Percentiles rank a stretch among this genome's conserved stretches.
phyloP scores from a whole-genome alignment of 2,329 filamentous ascomycete species.

The Davidsoniella eucalypti region DNA sequence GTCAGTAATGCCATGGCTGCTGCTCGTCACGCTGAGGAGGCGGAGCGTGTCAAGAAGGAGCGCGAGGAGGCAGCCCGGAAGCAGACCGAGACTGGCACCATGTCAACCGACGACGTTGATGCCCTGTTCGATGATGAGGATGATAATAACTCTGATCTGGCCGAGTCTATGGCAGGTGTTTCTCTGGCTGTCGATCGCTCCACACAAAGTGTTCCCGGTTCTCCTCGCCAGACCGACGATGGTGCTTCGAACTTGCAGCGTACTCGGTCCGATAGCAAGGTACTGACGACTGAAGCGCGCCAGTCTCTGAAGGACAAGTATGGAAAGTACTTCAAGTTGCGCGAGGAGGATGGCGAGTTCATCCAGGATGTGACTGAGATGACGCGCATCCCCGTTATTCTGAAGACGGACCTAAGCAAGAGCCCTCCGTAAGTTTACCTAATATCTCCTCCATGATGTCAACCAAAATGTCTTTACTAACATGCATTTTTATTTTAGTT shows the following conservation, averaged over 20 bases:
- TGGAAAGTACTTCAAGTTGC: slow-evolving; percentile 69
- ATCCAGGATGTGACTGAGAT: slow-evolving; percentile 98
- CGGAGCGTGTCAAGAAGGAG: slow-evolving; percentile 66
- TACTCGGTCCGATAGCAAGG: slow-evolving; percentile 86
- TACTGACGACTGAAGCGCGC: slow-evolving; percentile 60
- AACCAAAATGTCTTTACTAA: slow-evolving; percentile 21
- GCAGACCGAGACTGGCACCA: slow-evolving; percentile 87
- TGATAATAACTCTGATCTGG: slow-evolving; percentile 60
- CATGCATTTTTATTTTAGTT: slow-evolving; percentile 30
- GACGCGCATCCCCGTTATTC: slow-evolving; percentile 89
- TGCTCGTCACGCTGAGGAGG: slow-evolving; percentile 65
- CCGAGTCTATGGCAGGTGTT: slow-evolving; percentile 82
- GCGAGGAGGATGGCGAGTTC: slow-evolving; percentile 86
- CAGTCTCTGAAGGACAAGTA: slow-evolving; percentile 94
- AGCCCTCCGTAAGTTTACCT: slow-evolving; percentile 79
- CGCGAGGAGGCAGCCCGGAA: slow-evolving; percentile 81
- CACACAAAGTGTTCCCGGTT: slow-evolving; percentile 89
- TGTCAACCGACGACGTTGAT: slow-evolving; percentile 82
- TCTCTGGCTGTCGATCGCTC: slow-evolving; percentile 67
- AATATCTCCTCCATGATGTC: background rate
- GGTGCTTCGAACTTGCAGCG: slow-evolving; percentile 55
- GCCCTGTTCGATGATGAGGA: slow-evolving; percentile 92
- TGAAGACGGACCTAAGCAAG: slow-evolving; percentile 97
- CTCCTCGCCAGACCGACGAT: slow-evolving; percentile 52
- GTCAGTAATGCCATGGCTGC: slow-evolving; percentile 60